Percentiles rank a stretch among this genome's conserved stretches.
These are phyloP conservation scores for Salix koriyanagi DNA, from an alignment of 345 rosid species.

Conservation along the genomic window DNA sequence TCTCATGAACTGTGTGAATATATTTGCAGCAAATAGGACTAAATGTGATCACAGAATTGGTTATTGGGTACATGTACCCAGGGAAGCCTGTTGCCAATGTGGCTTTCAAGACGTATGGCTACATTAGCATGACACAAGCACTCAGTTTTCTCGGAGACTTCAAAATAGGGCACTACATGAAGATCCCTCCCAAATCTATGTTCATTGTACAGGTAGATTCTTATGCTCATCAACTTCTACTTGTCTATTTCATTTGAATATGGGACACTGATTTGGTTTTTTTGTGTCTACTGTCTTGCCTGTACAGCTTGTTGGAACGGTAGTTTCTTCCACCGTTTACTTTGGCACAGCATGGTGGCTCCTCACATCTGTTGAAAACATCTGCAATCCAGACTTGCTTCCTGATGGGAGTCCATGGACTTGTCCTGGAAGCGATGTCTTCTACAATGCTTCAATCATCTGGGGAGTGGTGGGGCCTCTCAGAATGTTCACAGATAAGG, in stretches of 20 bases:
- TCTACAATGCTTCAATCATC: slow-evolving; percentile 80
- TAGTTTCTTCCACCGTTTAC: slow-evolving; percentile 59
- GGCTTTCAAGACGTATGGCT: slow-evolving; percentile 85
- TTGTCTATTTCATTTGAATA: no score
- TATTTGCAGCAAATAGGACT: slow-evolving; percentile 58
- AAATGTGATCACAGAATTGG: slow-evolving; percentile 71
- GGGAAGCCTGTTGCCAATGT: slow-evolving; percentile 88
- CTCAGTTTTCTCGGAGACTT: slow-evolving; percentile 58
- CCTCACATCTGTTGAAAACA: slow-evolving; percentile 49
- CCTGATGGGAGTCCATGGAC: slow-evolving; percentile 85
- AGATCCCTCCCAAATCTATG: slow-evolving; percentile 82
- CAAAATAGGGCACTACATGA: slow-evolving; percentile 90
- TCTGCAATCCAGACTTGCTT: slow-evolving; percentile 48
- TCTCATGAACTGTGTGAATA: neutral
- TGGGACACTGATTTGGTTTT: neutral
- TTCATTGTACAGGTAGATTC: slow-evolving; percentile 57
- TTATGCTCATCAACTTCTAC: neutral
- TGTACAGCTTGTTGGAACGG: slow-evolving; percentile 53
- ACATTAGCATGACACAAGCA: slow-evolving; percentile 77
- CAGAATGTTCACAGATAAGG: slow-evolving; percentile 59
- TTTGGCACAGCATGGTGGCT: slow-evolving; percentile 82
- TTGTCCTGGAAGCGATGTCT: slow-evolving; percentile 65
- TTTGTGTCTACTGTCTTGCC: neutral
- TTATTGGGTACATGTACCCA: slow-evolving; percentile 66
- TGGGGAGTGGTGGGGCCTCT: slow-evolving; percentile 86